Evolutionary conservation across 108 stramenopile species (phyloP).

Genomic region (Pseudonitzschia multistriata): DNA sequence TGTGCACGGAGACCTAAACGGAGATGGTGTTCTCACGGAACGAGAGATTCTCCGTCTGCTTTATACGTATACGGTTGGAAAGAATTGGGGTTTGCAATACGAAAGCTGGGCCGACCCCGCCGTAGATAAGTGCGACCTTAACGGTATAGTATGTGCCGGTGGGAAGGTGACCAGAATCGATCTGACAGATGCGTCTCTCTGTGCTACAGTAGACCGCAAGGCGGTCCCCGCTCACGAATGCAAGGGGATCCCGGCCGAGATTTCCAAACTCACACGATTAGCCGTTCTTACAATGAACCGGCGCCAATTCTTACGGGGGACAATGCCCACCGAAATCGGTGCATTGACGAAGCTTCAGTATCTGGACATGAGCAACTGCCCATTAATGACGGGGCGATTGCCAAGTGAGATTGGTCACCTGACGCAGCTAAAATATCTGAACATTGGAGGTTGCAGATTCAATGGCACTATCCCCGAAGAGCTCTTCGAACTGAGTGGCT

Average conservation of each 20-base stretch:
- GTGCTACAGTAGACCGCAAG: constrained; percentile 32
- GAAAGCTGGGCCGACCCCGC: constrained; percentile 45
- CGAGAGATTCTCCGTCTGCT: constrained; percentile 54
- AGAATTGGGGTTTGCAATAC: constrained; percentile 49
- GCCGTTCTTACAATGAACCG: constrained; percentile 29
- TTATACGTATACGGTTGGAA: constrained; percentile 45
- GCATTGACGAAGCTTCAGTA: constrained; percentile 46
- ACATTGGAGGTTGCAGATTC: constrained; percentile 45
- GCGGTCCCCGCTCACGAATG: constrained; percentile 29
- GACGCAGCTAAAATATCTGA: constrained; percentile 41
- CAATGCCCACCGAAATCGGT: constrained; percentile 60
- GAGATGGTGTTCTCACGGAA: constrained; percentile 50
- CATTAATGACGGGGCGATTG: constrained; percentile 44
- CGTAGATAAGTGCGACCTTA: constrained; percentile 41
- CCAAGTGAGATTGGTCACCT: constrained; percentile 58
- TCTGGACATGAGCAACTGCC: constrained; percentile 30
- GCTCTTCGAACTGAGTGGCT: constrained; percentile 30
- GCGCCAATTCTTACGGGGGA: constrained; percentile 38
- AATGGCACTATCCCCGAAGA: constrained; percentile 52
- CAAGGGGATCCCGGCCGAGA: constrained; percentile 44
- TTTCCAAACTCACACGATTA: constrained; percentile 27
- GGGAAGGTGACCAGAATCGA: constrained; percentile 45
- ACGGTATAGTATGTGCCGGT: constrained; percentile 48
- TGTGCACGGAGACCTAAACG: constrained; percentile 57
- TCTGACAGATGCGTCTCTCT: constrained; percentile 40